phyloP scores from a whole-genome alignment of 495 filamentous ascomycete species.

The Hyphodiscus hymeniophilus region DNA sequence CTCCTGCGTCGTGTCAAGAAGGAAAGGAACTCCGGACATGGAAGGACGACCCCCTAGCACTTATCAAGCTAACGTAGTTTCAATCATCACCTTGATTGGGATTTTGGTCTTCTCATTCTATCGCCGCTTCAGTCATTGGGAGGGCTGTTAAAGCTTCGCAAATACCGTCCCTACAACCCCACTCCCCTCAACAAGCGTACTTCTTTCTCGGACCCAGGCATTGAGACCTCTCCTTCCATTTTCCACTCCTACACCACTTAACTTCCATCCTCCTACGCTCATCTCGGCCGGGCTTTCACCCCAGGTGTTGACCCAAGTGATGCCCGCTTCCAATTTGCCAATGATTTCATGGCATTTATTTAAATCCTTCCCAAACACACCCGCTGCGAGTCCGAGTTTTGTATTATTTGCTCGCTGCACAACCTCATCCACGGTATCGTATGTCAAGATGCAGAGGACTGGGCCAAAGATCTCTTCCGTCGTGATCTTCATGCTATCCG shows the following conservation, averaged over 20 bases:
- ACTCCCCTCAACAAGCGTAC: slow-evolving; percentile 72
- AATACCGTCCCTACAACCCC: slow-evolving; percentile 61
- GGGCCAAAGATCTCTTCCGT: slow-evolving; percentile 78
- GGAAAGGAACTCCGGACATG: too few species aligned
- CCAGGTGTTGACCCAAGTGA: slow-evolving; percentile 44
- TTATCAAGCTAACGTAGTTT: too few species aligned
- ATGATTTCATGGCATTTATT: slow-evolving; percentile 64
- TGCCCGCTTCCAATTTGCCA: slow-evolving; percentile 60
- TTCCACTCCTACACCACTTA: slow-evolving; percentile 40
- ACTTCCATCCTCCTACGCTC: slow-evolving; percentile 43
- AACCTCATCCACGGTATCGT: slow-evolving; percentile 57
- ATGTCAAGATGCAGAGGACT: slow-evolving; percentile 65
- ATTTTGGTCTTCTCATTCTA: too few species aligned
- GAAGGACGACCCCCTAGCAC: too few species aligned
- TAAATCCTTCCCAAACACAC: slow-evolving; percentile 68
- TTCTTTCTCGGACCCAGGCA: slow-evolving; percentile 75
- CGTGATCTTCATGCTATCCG: slow-evolving; percentile 60
- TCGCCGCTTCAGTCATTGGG: too few species aligned
- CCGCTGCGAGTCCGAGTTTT: slow-evolving; percentile 65
- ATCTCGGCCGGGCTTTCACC: slow-evolving; percentile 43
- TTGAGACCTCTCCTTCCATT: slow-evolving; percentile 64
- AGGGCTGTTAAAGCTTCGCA: slow-evolving; percentile 26
- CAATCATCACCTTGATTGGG: too few species aligned
- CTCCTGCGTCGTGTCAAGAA: too few species aligned
- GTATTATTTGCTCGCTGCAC: slow-evolving; percentile 65